A percentile compares a stretch with the other conserved stretches of the same genome.
Evolutionary conservation across 129 eudicot species (phyloP).

Genomic region (Flaveria robusta): DNA sequence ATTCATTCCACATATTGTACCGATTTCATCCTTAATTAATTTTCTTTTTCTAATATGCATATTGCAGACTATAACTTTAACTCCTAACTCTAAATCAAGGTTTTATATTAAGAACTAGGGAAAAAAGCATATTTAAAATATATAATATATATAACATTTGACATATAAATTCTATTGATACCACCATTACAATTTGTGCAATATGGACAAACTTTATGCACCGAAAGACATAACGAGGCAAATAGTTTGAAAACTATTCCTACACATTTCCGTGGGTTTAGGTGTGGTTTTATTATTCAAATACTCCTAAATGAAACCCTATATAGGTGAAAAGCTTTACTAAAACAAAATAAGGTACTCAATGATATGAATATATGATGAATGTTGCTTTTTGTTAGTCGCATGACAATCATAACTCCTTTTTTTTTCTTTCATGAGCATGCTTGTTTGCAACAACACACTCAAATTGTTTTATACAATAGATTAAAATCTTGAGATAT

Average conservation of each 20-base stretch:
- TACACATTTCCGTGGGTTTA: neutral
- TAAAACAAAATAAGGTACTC: conserved; percentile 12
- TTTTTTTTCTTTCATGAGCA: conserved; percentile 33
- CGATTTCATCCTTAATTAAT: too few relatives aligned
- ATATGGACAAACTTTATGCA: conserved; percentile 12
- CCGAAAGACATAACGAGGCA: conserved; percentile 28
- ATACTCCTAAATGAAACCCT: conserved; percentile 19
- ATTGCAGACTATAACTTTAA: too few relatives aligned
- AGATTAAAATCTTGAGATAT: conserved; percentile 17
- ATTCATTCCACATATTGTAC: too few relatives aligned
- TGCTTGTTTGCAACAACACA: conserved; percentile 35
- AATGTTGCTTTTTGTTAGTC: conserved; percentile 33
- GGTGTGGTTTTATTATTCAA: conserved; percentile 12
- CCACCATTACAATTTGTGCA: neutral
- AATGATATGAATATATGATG: conserved; percentile 21
- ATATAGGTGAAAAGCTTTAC: conserved; percentile 16
- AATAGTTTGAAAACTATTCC: conserved; percentile 6
- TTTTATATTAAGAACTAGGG: too few relatives aligned
- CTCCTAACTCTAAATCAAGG: too few relatives aligned
- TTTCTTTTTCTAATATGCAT: too few relatives aligned
- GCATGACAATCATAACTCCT: conserved; percentile 31
- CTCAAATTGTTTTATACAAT: conserved; percentile 17
- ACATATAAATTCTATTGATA: neutral
- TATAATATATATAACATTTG: too few relatives aligned
- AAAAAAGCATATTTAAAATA: neutral